These are phyloP conservation scores for Clarireedia hainanense DNA, from an alignment of 2,329 filamentous ascomycete genomes.

Conservation along the genomic window DNA sequence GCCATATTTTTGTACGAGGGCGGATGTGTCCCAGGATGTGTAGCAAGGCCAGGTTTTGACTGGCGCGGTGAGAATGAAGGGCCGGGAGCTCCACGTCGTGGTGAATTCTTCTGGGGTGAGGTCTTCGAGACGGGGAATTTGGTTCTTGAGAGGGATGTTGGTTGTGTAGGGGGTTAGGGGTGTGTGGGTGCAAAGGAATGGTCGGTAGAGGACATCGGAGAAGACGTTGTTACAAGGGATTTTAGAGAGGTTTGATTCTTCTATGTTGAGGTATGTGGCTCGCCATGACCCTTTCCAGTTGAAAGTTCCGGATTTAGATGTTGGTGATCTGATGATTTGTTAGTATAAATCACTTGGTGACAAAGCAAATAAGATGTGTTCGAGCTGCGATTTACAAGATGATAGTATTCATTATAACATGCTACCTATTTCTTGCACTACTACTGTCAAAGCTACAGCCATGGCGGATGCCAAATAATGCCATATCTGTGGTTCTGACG, in stretches of 20 bases:
- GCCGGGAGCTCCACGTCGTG: conserved; percentile 65
- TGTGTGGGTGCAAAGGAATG: conserved; percentile 81
- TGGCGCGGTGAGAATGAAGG: conserved; percentile 79
- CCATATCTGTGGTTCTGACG: no score
- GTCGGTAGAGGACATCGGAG: conserved; percentile 83
- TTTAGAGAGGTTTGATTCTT: conserved; percentile 41
- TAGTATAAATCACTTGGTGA: conserved; percentile 4
- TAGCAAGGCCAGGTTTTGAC: conserved; percentile 77
- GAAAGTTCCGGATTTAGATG: conserved; percentile 26
- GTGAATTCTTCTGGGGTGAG: conserved; percentile 69
- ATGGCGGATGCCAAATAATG: no score
- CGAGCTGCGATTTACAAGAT: not conserved
- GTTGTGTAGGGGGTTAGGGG: conserved; percentile 56
- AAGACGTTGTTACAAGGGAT: conserved; percentile 74
- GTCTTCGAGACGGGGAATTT: conserved; percentile 61
- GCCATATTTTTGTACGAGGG: conserved; percentile 55
- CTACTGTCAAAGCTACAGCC: not conserved
- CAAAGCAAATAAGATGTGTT: not conserved
- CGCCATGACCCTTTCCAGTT: conserved; percentile 80
- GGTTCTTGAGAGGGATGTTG: conserved; percentile 65
- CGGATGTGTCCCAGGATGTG: conserved; percentile 64
- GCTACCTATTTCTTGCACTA: not conserved
- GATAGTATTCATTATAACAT: not conserved
- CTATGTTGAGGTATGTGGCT: conserved; percentile 61
- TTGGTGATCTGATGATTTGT: conserved; percentile 19